phyloP scores from a whole-genome alignment of 1,284 basidiomycete species.

The Boletus hoseneyae region DNA sequence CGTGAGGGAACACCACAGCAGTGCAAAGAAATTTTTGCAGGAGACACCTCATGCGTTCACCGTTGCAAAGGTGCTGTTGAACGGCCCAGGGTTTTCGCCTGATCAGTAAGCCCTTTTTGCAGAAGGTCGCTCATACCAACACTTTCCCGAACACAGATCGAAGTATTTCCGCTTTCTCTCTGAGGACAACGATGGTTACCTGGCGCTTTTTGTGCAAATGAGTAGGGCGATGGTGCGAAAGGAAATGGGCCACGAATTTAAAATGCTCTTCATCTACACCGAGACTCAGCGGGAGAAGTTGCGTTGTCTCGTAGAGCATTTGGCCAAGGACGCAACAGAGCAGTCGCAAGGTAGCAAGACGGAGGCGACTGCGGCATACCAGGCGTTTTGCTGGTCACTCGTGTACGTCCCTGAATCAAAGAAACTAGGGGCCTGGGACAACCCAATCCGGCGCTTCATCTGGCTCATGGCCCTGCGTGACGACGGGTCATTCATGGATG shows the following conservation, averaged over 20 bases:
- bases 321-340: not conserved
- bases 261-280: not conserved
- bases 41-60: conserved; percentile 1
- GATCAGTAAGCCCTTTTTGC: conserved; percentile 1
- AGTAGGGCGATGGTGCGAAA: conserved; percentile 8
- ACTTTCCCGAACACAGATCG: not conserved
- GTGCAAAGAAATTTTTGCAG: not conserved
- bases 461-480: conserved; percentile 9
- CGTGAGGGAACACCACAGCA: conserved; percentile 3
- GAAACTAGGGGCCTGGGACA: not conserved
- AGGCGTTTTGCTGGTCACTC: conserved; percentile 8
- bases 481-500: conserved; percentile 7
- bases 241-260: conserved; percentile 3
- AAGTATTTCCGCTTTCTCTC: conserved; percentile 8
- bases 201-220: conserved; percentile 6
- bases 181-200: conserved; percentile 1
- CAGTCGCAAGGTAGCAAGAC: not conserved
- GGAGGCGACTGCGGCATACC: conserved; percentile 1
- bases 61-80: conserved; percentile 1
- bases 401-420: not conserved
- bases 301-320: not conserved
- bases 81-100: conserved; percentile 1
- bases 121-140: not conserved
- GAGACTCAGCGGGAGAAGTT: not conserved
- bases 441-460: conserved; percentile 1